Percentiles rank a stretch among this genome's conserved stretches.
Evolutionary conservation across 1,284 basidiomycete genomes (phyloP).

Genomic region (Rhodotorula sp.): DNA sequence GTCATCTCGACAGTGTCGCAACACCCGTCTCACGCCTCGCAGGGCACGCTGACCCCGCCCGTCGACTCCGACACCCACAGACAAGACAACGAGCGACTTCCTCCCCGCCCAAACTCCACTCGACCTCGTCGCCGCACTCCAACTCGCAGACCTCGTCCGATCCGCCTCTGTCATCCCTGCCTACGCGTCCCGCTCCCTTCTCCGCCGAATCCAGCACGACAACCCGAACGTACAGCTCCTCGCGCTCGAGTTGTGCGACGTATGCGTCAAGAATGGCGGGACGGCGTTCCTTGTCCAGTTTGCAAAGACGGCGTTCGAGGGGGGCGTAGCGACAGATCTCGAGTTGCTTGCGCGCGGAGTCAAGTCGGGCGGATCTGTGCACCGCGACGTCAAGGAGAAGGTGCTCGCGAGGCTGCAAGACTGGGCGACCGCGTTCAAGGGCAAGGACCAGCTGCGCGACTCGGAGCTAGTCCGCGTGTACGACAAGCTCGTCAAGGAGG

Average conservation of each 20-base stretch:
- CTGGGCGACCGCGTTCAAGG: conserved; percentile 88
- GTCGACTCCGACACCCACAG: conserved; percentile 54
- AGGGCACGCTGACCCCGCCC: neutral
- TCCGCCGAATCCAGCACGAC: conserved; percentile 82
- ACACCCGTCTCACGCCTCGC: neutral
- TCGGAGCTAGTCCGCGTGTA: conserved; percentile 67
- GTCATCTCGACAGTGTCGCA: neutral
- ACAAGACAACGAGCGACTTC: conserved; percentile 87
- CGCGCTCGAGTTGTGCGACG: conserved; percentile 63
- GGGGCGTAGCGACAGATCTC: conserved; percentile 69
- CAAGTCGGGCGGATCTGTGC: conserved; percentile 50
- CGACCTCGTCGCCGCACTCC: conserved; percentile 64
- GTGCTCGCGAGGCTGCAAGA: conserved; percentile 80
- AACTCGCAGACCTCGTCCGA: conserved; percentile 94
- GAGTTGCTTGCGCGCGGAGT: conserved; percentile 64
- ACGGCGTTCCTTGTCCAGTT: conserved; percentile 83
- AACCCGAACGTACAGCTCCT: conserved; percentile 68
- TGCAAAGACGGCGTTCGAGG: conserved; percentile 49
- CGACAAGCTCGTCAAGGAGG: conserved; percentile 69
- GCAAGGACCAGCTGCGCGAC: conserved; percentile 66
- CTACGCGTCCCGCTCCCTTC: conserved; percentile 84
- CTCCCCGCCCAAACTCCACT: conserved; percentile 58
- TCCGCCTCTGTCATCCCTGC: conserved; percentile 83
- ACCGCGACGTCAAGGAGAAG: conserved; percentile 80
- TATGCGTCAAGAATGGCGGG: conserved; percentile 96